Evolutionary conservation across 1,284 basidiomycete species (phyloP), one percentile per base, ranked within the genome.

Genomic region (Moesziomyces sp.): DNA sequence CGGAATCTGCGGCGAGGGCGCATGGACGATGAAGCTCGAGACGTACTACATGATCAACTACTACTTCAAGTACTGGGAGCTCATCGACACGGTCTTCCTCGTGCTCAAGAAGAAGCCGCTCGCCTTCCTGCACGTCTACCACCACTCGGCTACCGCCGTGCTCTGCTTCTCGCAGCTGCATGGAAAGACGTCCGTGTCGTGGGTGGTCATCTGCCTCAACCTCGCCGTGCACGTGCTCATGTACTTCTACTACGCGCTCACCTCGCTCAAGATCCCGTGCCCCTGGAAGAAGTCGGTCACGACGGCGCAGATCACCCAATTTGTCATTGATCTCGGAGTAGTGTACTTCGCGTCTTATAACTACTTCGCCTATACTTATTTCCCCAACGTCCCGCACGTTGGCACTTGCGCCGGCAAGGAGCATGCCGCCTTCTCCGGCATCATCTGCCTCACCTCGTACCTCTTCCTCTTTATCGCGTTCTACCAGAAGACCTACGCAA

Each of bases 21-120:
- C 93, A 58, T 98, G 93, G 93, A 96, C 94, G 53, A 68, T 69
- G 65, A 65, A 74, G 61, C 71, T 81, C 45, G 83, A 85, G 62
- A 84, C 83, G 3, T 97, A 93, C 87, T 98, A 98, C 88, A 94
- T 98, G 88, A 89, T 98, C 88, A 99, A 98, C 88, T 99, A 98
- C 87, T 79, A 77, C 69, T 77, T 79, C 69, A 80, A 78, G 67
- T 79, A 58, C 61, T 69, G 61, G 59, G 95, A 98, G 86, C 89
- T 97, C 62, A 85, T 96, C 69, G 96, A 98, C 88, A 97, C 96
- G 7, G 89, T 97, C 74, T 98, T 98, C 89, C 90, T 99, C 77
- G 93, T 93, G n/a, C 87, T 96, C 81, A 98, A 97, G 89, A 97
- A 97, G 89, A 97, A 98, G 86, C 93, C 93, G 28, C 88, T 98